These are phyloP conservation scores for Mallotus nudiflorus DNA, from an alignment of 345 rosid species.

Conservation along the genomic window DNA sequence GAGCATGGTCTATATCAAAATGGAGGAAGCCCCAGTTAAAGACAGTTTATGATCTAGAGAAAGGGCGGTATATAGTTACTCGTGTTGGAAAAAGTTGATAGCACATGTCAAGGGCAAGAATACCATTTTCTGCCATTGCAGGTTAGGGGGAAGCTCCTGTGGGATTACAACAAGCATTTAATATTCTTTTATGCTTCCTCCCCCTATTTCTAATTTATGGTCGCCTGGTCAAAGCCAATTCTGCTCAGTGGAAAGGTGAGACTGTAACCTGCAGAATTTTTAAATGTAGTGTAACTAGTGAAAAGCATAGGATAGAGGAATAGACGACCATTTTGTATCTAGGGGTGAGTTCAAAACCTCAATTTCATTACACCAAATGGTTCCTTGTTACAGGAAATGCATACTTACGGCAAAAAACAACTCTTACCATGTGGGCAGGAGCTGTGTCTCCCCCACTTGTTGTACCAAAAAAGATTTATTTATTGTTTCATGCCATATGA, in stretches of 20 bases:
- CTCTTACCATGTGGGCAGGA: not conserved
- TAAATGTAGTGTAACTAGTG: slow-evolving; percentile 19
- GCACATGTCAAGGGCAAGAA: slow-evolving; percentile 3
- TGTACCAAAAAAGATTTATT: not conserved
- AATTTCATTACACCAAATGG: slow-evolving; percentile 8
- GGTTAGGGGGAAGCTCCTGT: slow-evolving; percentile 1
- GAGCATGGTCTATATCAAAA: slow-evolving; percentile 60
- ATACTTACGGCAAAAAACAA: not conserved
- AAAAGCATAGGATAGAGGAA: slow-evolving; percentile 20
- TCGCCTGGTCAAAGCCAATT: slow-evolving; percentile 4
- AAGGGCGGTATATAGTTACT: slow-evolving; percentile 80
- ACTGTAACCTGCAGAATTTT: slow-evolving; percentile 4
- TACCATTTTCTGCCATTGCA: slow-evolving; percentile 1
- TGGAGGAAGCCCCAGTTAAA: slow-evolving; percentile 84
- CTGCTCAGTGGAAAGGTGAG: not conserved
- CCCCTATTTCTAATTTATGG: not conserved
- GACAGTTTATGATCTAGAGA: slow-evolving; percentile 83
- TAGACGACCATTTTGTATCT: slow-evolving; percentile 30
- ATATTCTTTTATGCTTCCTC: not conserved
- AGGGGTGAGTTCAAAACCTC: slow-evolving; percentile 7
- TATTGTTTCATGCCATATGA: not conserved
- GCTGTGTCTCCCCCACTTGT: not conserved
- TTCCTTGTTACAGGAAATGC: slow-evolving; percentile 1
- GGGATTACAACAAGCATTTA: not conserved
- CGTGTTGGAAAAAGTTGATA: slow-evolving; percentile 53